Conservation (phyloP, 345 rosid species). For the Boechera stricta region DNA sequence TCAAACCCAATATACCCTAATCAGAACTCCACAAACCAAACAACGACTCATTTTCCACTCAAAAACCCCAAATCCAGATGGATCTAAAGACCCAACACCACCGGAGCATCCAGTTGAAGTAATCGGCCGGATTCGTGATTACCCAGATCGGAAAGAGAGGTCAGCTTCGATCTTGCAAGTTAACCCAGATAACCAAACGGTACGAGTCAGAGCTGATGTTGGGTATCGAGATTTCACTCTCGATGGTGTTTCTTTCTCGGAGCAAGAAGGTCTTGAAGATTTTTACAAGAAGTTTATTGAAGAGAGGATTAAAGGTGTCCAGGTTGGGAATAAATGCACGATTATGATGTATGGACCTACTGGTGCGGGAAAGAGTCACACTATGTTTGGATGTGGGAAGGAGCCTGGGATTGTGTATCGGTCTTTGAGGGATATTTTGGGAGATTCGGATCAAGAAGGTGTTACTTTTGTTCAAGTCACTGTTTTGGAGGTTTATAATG, state of each 20-base stretch:
- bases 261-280: conserved; percentile 69
- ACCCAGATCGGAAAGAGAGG: conserved; percentile 69
- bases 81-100: conserved; percentile 53
- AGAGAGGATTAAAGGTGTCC: conserved; percentile 80
- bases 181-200: conserved; percentile 62
- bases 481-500: conserved; percentile 92
- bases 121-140: conserved; percentile 73
- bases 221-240: conserved; percentile 92
- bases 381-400: conserved; percentile 91
- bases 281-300: conserved; percentile 80
- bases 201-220: conserved; percentile 79
- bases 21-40: conserved; percentile 76
- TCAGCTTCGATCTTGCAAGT: conserved; percentile 59
- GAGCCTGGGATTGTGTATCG: conserved; percentile 89
- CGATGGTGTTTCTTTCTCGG: conserved; percentile 87
- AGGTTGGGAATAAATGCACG: conserved; percentile 79
- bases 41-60: conserved; percentile 71
- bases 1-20: conserved; percentile 49
- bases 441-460: conserved; percentile 57
- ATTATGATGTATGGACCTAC: conserved; percentile 99
- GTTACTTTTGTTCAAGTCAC: conserved; percentile 84
- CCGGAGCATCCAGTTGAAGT: conserved; percentile 94
- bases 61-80: conserved; percentile 53
- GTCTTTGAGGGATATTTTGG: conserved; percentile 74
- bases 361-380: conserved; percentile 94